These are phyloP conservation scores for Claviceps capensis DNA, from an alignment of 2,329 filamentous ascomycete genomes.

Conservation along the genomic window DNA sequence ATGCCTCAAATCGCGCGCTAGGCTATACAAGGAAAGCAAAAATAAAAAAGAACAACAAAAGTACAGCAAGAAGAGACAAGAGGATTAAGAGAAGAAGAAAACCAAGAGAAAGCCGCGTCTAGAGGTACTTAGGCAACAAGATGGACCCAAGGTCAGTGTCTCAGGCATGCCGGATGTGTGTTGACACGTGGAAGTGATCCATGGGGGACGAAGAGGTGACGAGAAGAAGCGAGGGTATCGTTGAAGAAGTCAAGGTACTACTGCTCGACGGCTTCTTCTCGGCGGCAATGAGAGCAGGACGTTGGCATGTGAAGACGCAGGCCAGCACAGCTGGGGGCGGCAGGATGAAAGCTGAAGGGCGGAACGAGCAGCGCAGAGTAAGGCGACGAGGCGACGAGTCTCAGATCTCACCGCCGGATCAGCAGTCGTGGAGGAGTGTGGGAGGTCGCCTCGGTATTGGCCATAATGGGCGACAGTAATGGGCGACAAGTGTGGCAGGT, in stretches of 20 bases:
- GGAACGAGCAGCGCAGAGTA: background rate
- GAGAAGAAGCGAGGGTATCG: too few relatives aligned
- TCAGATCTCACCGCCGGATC: background rate
- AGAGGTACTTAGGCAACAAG: background rate
- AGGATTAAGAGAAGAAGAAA: background rate
- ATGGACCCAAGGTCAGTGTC: background rate
- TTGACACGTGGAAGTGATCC: too few relatives aligned
- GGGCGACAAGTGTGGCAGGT: background rate
- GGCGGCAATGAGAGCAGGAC: background rate
- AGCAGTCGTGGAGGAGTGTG: background rate
- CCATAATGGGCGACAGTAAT: background rate
- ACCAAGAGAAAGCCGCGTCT: background rate
- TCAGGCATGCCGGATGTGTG: too few relatives aligned
- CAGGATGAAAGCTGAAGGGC: background rate
- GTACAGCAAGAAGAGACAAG: background rate
- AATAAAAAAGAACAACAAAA: background rate
- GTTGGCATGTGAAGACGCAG: background rate
- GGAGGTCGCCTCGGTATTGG: conserved; percentile 4
- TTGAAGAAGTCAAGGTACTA: too few relatives aligned
- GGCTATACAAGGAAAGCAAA: background rate
- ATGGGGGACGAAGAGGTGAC: too few relatives aligned
- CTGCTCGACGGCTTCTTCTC: too few relatives aligned
- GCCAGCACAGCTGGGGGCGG: conserved; percentile 2
- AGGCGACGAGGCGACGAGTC: background rate
- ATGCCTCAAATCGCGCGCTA: background rate